A percentile compares a stretch with the other conserved stretches of the same genome.
These are phyloP conservation scores for Mycena epipterygia DNA, from an alignment of 768 basidiomycete species.

Conservation along the genomic window DNA sequence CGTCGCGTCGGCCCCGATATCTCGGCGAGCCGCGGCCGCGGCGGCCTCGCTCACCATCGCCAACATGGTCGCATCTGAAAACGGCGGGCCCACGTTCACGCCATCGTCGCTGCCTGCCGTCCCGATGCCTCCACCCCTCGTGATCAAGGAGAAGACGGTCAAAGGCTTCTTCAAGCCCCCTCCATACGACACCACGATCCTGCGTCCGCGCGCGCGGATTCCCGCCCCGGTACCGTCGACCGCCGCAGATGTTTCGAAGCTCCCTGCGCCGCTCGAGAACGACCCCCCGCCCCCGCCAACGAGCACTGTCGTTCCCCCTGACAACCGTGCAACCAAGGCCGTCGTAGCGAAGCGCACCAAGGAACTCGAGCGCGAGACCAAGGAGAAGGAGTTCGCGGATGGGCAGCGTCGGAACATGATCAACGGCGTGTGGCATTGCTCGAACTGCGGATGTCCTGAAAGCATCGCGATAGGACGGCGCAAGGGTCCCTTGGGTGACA, in stretches of 20 bases:
- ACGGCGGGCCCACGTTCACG: constrained; percentile 71
- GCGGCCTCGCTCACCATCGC: constrained; percentile 87
- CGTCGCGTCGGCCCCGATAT: constrained; percentile 76
- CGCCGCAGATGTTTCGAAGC: constrained; percentile 70
- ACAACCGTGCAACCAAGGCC: constrained; percentile 61
- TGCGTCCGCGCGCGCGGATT: constrained; percentile 75
- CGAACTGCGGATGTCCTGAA: constrained; percentile 94
- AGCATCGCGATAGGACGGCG: constrained; percentile 86
- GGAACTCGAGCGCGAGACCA: constrained; percentile 85
- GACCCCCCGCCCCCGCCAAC: constrained; percentile 62
- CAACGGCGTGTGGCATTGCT: constrained; percentile 94
- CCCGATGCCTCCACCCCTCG: constrained; percentile 53
- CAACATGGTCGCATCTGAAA: constrained; percentile 93
- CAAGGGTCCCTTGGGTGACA: constrained; percentile 92
- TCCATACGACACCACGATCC: constrained; percentile 62
- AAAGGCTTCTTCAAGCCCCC: constrained; percentile 85
- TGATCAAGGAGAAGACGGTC: constrained; percentile 75
- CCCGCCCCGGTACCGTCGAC: constrained; percentile 75
- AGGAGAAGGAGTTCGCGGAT: constrained; percentile 86
- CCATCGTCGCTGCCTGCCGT: constrained; percentile 56
- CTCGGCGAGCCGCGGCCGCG: constrained; percentile 87
- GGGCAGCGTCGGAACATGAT: constrained; percentile 87
- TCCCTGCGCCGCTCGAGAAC: constrained; percentile 71
- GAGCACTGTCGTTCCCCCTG: constrained; percentile 53
- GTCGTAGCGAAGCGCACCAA: constrained; percentile 73